Conservation (phyloP, 2,329 filamentous ascomycete genomes). For the Leptodontidium sp. region DNA sequence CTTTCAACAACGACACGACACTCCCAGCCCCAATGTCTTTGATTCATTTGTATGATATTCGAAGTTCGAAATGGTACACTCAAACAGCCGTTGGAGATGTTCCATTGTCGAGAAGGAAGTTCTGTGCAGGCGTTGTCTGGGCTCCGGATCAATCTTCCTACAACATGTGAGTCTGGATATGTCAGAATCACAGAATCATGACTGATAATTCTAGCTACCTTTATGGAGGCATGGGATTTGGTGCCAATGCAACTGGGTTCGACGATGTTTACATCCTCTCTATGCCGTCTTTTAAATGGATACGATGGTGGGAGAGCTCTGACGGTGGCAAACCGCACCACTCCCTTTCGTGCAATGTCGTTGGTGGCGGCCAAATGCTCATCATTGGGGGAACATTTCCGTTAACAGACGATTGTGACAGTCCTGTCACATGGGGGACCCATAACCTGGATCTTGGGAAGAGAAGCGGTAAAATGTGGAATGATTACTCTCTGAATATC, state of each 20-base stretch:
- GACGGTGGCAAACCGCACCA: conserved; percentile 57
- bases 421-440: conserved; percentile 59
- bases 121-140: conserved; percentile 69
- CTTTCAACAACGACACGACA: conserved; percentile 53
- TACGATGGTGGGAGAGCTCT: conserved; percentile 56
- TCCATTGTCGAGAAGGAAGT: conserved; percentile 62
- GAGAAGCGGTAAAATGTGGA: conserved; percentile 59
- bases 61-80: conserved; percentile 65
- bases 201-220: conserved; percentile 57
- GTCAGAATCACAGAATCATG: not conserved
- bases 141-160: conserved; percentile 67
- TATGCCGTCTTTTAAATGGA: conserved; percentile 70
- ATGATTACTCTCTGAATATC: conserved; percentile 57
- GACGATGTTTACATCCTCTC: conserved; percentile 70
- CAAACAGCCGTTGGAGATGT: conserved; percentile 63
- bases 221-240: conserved; percentile 64
- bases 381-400: conserved; percentile 69
- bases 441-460: conserved; percentile 64
- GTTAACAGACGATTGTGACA: conserved; percentile 58
- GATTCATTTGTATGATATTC: conserved; percentile 68
- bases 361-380: conserved; percentile 66
- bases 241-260: conserved; percentile 57
- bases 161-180: conserved; percentile 62
- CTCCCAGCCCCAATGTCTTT: conserved; percentile 55
- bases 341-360: conserved; percentile 65